phyloP scores from a whole-genome alignment of 2,329 filamentous ascomycete genomes.

The Fusarium circinatum region DNA sequence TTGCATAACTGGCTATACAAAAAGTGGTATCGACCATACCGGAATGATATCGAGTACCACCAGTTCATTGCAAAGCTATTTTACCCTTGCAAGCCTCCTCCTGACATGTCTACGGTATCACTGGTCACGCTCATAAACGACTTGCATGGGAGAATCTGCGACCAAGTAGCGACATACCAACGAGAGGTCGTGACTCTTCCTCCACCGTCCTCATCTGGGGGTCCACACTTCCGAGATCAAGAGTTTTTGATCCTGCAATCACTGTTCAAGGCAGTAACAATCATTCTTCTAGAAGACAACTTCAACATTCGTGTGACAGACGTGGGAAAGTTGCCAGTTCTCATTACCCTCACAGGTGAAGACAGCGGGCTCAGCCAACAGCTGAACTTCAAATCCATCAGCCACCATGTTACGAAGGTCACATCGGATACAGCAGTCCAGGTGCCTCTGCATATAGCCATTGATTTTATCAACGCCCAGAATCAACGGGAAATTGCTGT shows the following conservation, averaged over 20 bases:
- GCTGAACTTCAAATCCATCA: constrained; percentile 12
- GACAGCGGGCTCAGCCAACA: constrained; percentile 2
- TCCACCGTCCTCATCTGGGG: not conserved
- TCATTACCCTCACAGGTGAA: constrained; percentile 1
- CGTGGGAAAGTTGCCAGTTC: not conserved
- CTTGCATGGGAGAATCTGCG: not conserved
- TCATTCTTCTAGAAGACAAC: not conserved
- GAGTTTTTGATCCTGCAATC: not conserved
- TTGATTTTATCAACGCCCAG: not conserved
- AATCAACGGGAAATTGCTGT: not conserved
- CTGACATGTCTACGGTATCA: not conserved
- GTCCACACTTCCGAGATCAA: not conserved
- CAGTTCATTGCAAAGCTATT: constrained; percentile 22
- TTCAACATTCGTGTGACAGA: not conserved
- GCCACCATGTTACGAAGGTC: not conserved
- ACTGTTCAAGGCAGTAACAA: not conserved
- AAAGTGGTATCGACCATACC: constrained; percentile 18
- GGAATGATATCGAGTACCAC: constrained; percentile 18
- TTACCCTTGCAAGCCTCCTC: not conserved
- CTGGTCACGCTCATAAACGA: not conserved
- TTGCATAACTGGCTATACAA: constrained; percentile 17
- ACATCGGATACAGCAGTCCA: not conserved
- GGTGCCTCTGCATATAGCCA: not conserved
- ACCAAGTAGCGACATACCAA: not conserved
- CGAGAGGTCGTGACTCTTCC: not conserved